Conservation (phyloP, 2,329 filamentous ascomycete genomes). For the Coniochaeta ligniaria region DNA sequence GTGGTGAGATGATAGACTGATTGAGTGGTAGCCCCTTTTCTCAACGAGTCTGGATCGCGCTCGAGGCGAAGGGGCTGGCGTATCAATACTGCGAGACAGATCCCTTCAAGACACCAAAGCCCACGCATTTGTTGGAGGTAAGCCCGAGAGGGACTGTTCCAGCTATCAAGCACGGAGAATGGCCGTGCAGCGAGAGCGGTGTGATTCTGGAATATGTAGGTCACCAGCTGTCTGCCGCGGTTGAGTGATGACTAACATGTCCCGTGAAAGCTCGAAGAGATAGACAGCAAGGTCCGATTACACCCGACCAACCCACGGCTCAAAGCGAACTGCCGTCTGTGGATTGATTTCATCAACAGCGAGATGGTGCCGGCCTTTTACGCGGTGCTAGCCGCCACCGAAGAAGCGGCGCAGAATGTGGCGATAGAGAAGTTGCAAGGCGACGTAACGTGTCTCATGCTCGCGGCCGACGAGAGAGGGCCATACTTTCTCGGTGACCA, state of each 20-base stretch:
- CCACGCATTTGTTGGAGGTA: conserved; percentile 56
- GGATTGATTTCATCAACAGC: conserved; percentile 76
- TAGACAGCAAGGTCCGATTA: conserved; percentile 51
- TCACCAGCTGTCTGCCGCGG: background rate
- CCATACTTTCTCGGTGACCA: conserved; percentile 42
- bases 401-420: conserved; percentile 48
- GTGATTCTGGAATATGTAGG: conserved; percentile 80
- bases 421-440: conserved; percentile 55
- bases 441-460: conserved; percentile 48
- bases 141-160: conserved; percentile 73
- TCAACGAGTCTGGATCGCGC: conserved; percentile 81
- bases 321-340: conserved; percentile 68
- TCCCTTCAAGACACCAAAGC: conserved; percentile 64
- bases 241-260: conserved; percentile 5
- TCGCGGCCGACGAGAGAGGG: conserved; percentile 35
- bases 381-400: conserved; percentile 59
- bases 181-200: conserved; percentile 75
- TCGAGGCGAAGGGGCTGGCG: conserved; percentile 68
- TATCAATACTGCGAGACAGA: conserved; percentile 88
- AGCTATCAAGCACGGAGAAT: conserved; percentile 68
- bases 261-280: conserved; percentile 59
- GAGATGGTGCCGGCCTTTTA: conserved; percentile 73
- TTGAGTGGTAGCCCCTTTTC: conserved; percentile 63
- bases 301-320: conserved; percentile 59
- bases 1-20: conserved; percentile 9